Conservation (phyloP, 306 rosid species). For the Hippophae gyantsensis region DNA sequence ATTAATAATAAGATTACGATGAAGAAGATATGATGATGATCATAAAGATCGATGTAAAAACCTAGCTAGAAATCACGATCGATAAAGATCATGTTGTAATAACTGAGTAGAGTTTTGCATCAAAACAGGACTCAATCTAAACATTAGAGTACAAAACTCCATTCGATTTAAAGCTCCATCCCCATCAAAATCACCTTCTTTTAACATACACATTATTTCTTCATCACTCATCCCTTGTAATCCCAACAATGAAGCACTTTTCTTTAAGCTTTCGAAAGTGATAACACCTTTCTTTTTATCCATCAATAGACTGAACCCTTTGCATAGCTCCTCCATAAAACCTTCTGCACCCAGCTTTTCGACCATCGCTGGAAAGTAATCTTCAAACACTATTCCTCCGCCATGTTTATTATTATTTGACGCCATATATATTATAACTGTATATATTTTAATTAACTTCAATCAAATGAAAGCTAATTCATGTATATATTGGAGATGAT, state of each 20-base stretch:
- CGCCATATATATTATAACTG: too few species aligned
- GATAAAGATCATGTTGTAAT: constrained; percentile 34
- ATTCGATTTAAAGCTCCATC: constrained; percentile 51
- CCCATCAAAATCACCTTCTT: constrained; percentile 60
- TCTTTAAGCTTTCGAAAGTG: constrained; percentile 59
- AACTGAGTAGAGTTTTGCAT: constrained; percentile 38
- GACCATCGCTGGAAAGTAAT: constrained; percentile 55
- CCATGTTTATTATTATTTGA: too few species aligned
- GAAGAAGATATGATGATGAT: too few species aligned
- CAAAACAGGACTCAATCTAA: constrained; percentile 57
- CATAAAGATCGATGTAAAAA: too few species aligned
- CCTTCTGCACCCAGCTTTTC: constrained; percentile 48
- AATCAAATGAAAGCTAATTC: too few species aligned
- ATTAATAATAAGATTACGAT: too few species aligned
- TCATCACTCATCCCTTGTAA: constrained; percentile 48
- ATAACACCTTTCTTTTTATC: constrained; percentile 45
- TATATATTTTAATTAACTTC: too few species aligned
- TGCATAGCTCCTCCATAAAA: constrained; percentile 50
- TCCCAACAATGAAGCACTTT: constrained; percentile 45
- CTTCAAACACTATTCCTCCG: constrained; percentile 38
- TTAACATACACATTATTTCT: constrained; percentile 46
- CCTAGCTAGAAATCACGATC: not conserved
- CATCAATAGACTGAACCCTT: constrained; percentile 49
- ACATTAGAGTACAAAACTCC: constrained; percentile 67
- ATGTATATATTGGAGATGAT: too few species aligned